phyloP scores from a whole-genome alignment of 2,329 filamentous ascomycete genomes.

The Alternaria sp. region DNA sequence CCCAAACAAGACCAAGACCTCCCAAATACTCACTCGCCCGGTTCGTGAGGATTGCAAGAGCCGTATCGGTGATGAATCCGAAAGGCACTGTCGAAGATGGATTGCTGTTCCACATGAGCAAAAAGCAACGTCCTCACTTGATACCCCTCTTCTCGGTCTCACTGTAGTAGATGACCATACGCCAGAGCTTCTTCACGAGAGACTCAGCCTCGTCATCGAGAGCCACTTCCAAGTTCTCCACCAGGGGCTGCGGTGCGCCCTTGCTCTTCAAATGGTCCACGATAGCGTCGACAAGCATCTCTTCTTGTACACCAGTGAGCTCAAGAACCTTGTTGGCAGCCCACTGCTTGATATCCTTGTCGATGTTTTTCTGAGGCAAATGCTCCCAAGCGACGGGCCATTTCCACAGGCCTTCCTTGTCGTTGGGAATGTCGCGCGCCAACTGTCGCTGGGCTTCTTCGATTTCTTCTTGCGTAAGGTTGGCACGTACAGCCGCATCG shows the following conservation, averaged over 20 bases:
- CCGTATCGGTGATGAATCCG: background rate
- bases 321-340: slow-evolving; percentile 99
- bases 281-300: slow-evolving; percentile 91
- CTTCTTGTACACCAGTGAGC: slow-evolving; percentile 93
- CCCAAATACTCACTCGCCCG: slow-evolving; percentile 22
- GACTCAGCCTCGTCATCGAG: slow-evolving; percentile 94
- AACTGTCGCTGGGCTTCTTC: slow-evolving; percentile 80
- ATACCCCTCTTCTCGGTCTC: slow-evolving; percentile 92
- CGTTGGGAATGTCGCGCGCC: slow-evolving; percentile 86
- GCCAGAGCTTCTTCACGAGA: slow-evolving; percentile 95
- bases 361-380: slow-evolving; percentile 79
- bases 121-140: slow-evolving; percentile 26
- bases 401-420: slow-evolving; percentile 86
- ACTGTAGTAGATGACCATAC: slow-evolving; percentile 97
- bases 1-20: slow-evolving; percentile 2
- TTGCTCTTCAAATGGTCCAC: slow-evolving; percentile 82
- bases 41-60: background rate
- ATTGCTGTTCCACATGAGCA: background rate
- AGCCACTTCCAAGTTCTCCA: slow-evolving; percentile 83
- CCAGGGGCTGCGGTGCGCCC: slow-evolving; percentile 76
- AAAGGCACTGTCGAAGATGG: background rate
- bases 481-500: slow-evolving; percentile 52
- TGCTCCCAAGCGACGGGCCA: slow-evolving; percentile 94
- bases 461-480: slow-evolving; percentile 84
- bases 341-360: slow-evolving; percentile 88